phyloP scores from a whole-genome alignment of 176 grass and related monocot species.

The bread wheat (Triticum aestivum) region DNA sequence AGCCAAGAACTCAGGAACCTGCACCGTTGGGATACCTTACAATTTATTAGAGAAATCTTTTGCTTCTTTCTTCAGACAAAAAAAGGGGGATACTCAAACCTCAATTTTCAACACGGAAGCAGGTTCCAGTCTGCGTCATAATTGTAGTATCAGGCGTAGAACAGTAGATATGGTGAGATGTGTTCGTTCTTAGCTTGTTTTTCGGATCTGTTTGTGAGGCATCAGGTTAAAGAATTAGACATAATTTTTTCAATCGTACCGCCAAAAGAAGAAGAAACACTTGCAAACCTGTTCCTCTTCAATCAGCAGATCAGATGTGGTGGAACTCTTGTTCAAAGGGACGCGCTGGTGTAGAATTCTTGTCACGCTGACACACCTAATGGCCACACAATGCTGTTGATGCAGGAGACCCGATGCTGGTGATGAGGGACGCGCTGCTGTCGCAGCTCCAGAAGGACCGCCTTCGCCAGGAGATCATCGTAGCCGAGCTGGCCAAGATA shows the following conservation, averaged over 20 bases:
- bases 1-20: background rate
- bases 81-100: background rate
- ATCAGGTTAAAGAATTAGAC: background rate
- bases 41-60: background rate
- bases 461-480: slow-evolving; percentile 38
- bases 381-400: background rate
- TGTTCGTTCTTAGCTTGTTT: background rate
- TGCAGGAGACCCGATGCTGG: slow-evolving; percentile 19
- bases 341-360: background rate
- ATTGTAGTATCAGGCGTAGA: background rate
- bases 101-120: background rate
- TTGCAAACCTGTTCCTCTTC: background rate
- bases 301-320: background rate
- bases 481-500: slow-evolving; percentile 33
- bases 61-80: no score
- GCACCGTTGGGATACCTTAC: background rate
- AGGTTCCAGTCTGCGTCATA: background rate
- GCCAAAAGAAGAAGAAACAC: background rate
- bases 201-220: background rate
- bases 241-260: background rate
- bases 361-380: background rate
- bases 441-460: slow-evolving; percentile 38
- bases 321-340: background rate
- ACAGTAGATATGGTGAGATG: background rate
- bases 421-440: slow-evolving; percentile 39